Percentiles rank a stretch among this genome's conserved stretches.
Evolutionary conservation across 345 rosid genomes (phyloP).

Genomic region (Aquilaria yunnanensis): DNA sequence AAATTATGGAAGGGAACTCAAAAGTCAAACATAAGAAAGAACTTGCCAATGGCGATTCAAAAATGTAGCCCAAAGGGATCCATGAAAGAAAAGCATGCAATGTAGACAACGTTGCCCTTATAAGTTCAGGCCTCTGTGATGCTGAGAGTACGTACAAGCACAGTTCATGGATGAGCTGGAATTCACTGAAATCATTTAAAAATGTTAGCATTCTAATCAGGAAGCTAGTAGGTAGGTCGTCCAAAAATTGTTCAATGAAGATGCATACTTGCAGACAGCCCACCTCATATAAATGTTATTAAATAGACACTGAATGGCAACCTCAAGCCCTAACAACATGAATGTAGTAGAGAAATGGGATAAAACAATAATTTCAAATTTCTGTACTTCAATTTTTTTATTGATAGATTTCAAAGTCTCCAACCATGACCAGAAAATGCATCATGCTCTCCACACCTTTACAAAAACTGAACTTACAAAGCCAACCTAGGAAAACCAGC

Average conservation of each 20-base stretch:
- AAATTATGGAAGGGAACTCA: neutral
- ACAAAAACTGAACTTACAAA: too few relatives aligned
- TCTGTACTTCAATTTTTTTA: too few relatives aligned
- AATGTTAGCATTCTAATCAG: conserved; percentile 8
- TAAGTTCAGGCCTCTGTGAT: conserved; percentile 93
- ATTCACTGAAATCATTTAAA: conserved; percentile 66
- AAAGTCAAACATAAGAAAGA: conserved; percentile 12
- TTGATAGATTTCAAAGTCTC: too few relatives aligned
- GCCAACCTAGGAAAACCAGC: too few relatives aligned
- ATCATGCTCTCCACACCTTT: too few relatives aligned
- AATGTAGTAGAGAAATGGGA: neutral
- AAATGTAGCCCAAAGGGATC: conserved; percentile 99
- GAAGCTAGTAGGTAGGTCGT: conserved; percentile 1
- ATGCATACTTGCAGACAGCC: neutral
- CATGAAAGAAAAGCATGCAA: conserved; percentile 99
- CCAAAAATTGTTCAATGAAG: neutral
- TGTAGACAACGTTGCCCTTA: conserved; percentile 88
- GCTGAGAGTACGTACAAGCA: conserved; percentile 96
- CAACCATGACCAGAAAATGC: too few relatives aligned
- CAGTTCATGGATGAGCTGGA: conserved; percentile 96
- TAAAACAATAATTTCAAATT: too few relatives aligned
- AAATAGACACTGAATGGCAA: conserved; percentile 1
- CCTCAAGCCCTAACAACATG: neutral
- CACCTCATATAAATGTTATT: too few relatives aligned
- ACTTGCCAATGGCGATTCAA: conserved; percentile 94